Base-by-base conservation (phyloP, 2,329 filamentous ascomycete species). In the Apiospora marii region DNA sequence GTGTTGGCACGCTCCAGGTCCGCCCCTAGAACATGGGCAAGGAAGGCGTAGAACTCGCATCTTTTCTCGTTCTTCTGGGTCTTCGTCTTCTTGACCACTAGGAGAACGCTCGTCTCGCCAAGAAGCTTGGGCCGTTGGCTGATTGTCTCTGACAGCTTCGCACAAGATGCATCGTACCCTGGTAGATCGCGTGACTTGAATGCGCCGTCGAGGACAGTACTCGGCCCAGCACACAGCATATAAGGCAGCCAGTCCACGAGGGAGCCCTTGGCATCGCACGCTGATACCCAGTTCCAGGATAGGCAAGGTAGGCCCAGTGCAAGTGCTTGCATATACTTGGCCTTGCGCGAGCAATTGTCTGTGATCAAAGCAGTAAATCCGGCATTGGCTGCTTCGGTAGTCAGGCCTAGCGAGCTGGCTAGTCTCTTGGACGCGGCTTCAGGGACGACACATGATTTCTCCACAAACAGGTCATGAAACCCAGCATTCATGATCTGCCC, bases 321-420 rank as follows among this genome's bases (percentile, higher is more conserved):
- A 2, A 99, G 88, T 0, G 96, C 96, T 83, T 98, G 95, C 87
- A 98, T 93, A 81, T 96, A 98, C 80, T 98, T 99, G 69, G 92
- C 90, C 74, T 94, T 95, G 67, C 96, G 91, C 8, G 93, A 96
- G 80, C 98, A 93, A 5, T 90, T 89, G 78, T 98, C 94, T 0
- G 95, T 92, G 73, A 99, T 93, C 19, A 98, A 85, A 4, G 94
- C 95, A 0, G 93, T 91, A 79, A 99, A 98, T 0, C 94, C 92
- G 0, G 91, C 85, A 1, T 87, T 64, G 34, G 58, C 34, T 64
- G 58, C 58, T 83, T 48, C 84, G 78, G 30, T 88, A 88, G 30
- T 85, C 81, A 0, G 97, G 85, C 1, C 81, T 84, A 64, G 34
- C 13, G 34, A 41, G 22, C 34, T 64, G n/a, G 34, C 30, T 4